phyloP scores from a whole-genome alignment of 495 filamentous ascomycete genomes.

The Lepidopterella palustris region DNA sequence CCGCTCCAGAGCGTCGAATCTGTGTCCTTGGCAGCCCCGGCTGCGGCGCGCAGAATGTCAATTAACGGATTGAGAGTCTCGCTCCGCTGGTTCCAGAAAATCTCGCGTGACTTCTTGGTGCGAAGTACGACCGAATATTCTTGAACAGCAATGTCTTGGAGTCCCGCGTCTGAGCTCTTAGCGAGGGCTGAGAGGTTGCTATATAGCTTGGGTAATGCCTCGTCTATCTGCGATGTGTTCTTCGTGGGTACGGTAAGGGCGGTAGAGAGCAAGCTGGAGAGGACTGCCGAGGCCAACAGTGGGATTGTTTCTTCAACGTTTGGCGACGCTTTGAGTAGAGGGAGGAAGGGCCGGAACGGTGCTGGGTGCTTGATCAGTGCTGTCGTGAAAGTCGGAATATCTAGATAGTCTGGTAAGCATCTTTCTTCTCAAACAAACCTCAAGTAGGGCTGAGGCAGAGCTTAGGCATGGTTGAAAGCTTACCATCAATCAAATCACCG shows the following conservation, averaged over 20 bases:
- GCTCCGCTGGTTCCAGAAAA: constrained; percentile 82
- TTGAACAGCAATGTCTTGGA: constrained; percentile 93
- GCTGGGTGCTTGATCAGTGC: constrained; percentile 66
- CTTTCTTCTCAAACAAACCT: too few relatives aligned
- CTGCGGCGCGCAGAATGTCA: constrained; percentile 73
- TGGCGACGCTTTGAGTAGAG: constrained; percentile 64
- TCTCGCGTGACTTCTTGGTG: constrained; percentile 61
- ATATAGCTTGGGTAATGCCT: constrained; percentile 80
- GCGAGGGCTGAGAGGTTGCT: constrained; percentile 76
- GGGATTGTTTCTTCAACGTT: constrained; percentile 82
- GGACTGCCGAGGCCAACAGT: constrained; percentile 80
- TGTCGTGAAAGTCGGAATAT: constrained; percentile 66
- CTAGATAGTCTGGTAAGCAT: constrained; percentile 41
- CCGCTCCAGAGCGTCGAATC: constrained; percentile 67
- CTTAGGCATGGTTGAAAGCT: not conserved
- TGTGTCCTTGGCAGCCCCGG: constrained; percentile 57
- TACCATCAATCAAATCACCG: constrained; percentile 82
- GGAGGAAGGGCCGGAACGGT: constrained; percentile 79
- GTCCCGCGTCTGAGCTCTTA: constrained; percentile 73
- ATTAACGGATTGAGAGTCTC: constrained; percentile 78
- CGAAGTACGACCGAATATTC: constrained; percentile 84
- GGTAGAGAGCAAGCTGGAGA: constrained; percentile 71
- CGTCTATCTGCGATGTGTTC: constrained; percentile 54
- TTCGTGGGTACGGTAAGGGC: constrained; percentile 51
- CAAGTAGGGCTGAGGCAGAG: not conserved